These are phyloP conservation scores for Alternaria burnsii DNA, from an alignment of 2,329 filamentous ascomycete genomes.

Conservation along the genomic window DNA sequence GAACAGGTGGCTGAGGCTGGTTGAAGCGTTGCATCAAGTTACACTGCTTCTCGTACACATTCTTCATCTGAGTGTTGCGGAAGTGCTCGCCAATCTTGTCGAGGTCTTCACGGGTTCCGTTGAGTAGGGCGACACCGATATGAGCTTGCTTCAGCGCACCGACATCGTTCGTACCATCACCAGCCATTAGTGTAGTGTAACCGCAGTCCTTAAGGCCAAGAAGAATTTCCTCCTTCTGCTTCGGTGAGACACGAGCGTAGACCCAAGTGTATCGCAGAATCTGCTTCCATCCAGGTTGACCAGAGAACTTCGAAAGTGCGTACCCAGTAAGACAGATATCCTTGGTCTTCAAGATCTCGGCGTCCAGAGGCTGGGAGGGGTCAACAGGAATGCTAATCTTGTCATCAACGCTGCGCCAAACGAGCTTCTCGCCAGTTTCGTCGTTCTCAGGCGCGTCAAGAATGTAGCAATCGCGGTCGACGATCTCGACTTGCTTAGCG, in stretches of 20 bases:
- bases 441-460: constrained; percentile 94
- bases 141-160: constrained; percentile 98
- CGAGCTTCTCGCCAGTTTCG: constrained; percentile 77
- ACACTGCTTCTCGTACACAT: constrained; percentile 96
- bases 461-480: constrained; percentile 93
- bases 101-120: constrained; percentile 91
- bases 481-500: constrained; percentile 93
- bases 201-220: constrained; percentile 94
- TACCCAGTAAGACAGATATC: constrained; percentile 97
- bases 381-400: constrained; percentile 86
- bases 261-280: constrained; percentile 94
- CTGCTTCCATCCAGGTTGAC: constrained; percentile 76
- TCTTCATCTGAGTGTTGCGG: constrained; percentile 97
- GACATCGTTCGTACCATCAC: constrained; percentile 98
- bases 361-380: constrained; percentile 79
- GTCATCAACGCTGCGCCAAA: constrained; percentile 96
- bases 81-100: constrained; percentile 91
- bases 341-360: constrained; percentile 81
- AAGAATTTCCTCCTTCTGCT: constrained; percentile 99
- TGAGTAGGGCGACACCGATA: constrained; percentile 93
- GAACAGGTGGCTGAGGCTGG: constrained; percentile 89
- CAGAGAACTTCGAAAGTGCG: constrained; percentile 87
- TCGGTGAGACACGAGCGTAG: constrained; percentile 96
- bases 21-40: constrained; percentile 94
- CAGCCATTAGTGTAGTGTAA: constrained; percentile 98